These are phyloP conservation scores for Aspergillus bertholletiae DNA, from an alignment of 495 filamentous ascomycete genomes.

Conservation along the genomic window DNA sequence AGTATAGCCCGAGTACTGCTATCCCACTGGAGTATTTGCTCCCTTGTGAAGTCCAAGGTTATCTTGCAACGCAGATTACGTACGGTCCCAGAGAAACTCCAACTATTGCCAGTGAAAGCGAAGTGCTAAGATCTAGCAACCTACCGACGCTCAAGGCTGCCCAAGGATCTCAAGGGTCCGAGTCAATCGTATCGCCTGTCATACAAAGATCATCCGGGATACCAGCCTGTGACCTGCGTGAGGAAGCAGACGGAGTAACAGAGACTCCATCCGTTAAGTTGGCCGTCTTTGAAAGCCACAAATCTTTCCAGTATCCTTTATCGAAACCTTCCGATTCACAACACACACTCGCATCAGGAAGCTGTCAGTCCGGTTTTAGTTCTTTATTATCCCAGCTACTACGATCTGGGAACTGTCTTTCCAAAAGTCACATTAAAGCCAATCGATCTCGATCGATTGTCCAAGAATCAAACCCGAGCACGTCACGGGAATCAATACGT, in stretches of 20 bases:
- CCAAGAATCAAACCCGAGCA: background rate
- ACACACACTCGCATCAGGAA: background rate
- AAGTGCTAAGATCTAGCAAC: background rate
- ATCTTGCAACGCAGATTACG: background rate
- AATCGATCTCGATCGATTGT: background rate
- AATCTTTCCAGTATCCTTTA: background rate
- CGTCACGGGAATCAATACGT: background rate
- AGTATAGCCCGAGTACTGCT: constrained; percentile 1
- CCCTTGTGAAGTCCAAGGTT: constrained; percentile 15
- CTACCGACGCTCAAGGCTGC: background rate
- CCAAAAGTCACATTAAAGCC: background rate
- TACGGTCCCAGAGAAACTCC: background rate
- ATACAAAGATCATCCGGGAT: background rate
- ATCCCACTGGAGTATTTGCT: constrained; percentile 18
- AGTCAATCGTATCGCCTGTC: background rate
- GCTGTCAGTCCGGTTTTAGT: background rate
- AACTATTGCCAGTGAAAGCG: background rate
- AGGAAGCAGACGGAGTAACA: constrained; percentile 17
- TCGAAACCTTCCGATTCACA: constrained; percentile 4
- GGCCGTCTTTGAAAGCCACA: constrained; percentile 2
- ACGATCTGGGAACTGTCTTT: background rate
- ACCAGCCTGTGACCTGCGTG: background rate
- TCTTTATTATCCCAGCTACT: background rate
- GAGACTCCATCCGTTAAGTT: constrained; percentile 20
- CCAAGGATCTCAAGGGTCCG: background rate